Base-by-base conservation (phyloP, 2,329 filamentous ascomycete species). In the Ophiostoma perfectum region DNA sequence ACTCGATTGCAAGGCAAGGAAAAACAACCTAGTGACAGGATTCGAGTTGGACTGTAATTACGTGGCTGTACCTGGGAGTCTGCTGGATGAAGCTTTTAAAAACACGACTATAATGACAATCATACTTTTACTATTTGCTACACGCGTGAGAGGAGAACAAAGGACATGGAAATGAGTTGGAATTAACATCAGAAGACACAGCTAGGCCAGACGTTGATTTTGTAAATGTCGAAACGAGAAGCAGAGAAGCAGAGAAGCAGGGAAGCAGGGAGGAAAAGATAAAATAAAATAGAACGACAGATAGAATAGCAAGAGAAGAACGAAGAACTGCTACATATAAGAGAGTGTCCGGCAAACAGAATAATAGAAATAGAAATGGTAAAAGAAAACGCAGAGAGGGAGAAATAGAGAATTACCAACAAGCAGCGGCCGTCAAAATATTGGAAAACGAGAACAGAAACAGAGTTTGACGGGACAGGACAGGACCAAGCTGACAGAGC, bases 221-320 rank as follows among this genome's bases (percentile, higher is more conserved):
- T 39, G 58, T 38, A 62, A 39, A 62, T 41, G 14, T 41, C 38
- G 14, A 62, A 5, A 7, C 38, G 16, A 38, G 55, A 60, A 7
- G 18, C 36, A 68, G 5, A 27, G 27, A 36, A 36, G 27, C 80
- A 65, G 36, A 64, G 41, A 63, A 69, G 55, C 47, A 83, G 84
- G 80, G 41, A 63, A 69, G 55, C 47, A 83, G 84, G 80, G 27
- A 27, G 27, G 27, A 80, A 16, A 44, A 67, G 65, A 64, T 45
- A 38, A 52, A 16, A 67, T 41, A 36, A 64, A 66, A 66, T 27
- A 67, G 38, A 55, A 55, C 12, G n/a, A 63, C 16, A 65, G 60
- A 27, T 27, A 27, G 27, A 27, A 27, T 27, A 27, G 27, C 27
- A 27, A 27, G 27, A 18, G 66, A 55, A 45, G 27, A 55, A 69